Conservation (phyloP, 2,329 filamentous ascomycete genomes). For the Fusarium sp. region DNA sequence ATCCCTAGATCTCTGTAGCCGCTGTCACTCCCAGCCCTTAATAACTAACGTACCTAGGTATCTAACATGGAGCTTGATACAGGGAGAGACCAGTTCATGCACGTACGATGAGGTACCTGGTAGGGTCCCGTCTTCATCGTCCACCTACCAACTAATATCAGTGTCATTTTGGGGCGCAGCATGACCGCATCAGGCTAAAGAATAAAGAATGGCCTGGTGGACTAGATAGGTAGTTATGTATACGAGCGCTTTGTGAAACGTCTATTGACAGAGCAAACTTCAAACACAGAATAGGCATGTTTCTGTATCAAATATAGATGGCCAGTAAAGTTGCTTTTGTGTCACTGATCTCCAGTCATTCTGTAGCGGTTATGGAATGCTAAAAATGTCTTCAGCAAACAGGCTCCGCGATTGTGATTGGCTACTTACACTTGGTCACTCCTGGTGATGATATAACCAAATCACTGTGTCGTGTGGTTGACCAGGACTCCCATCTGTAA, state of each 20-base stretch:
- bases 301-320: background rate
- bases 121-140: conserved; percentile 22
- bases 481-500: background rate
- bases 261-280: background rate
- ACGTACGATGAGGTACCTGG: too few species aligned
- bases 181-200: background rate
- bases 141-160: conserved; percentile 32
- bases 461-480: background rate
- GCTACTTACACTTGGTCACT: conserved; percentile 5
- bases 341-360: background rate
- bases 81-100: too few species aligned
- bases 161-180: conserved; percentile 24
- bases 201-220: background rate
- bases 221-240: too few species aligned
- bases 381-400: background rate
- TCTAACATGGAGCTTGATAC: too few species aligned
- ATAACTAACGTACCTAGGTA: too few species aligned
- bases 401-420: conserved; percentile 19
- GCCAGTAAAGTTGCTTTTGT: conserved; percentile 1
- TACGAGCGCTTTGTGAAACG: background rate
- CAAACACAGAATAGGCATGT: conserved; percentile 5
- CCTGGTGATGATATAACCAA: conserved; percentile 22
- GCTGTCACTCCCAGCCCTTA: background rate
- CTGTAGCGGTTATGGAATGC: conserved; percentile 10
- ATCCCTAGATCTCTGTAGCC: background rate